Evolutionary conservation across 768 basidiomycete genomes (phyloP), one percentile per base, ranked within the genome.

Genomic region (Rhodotorula diobovata): DNA sequence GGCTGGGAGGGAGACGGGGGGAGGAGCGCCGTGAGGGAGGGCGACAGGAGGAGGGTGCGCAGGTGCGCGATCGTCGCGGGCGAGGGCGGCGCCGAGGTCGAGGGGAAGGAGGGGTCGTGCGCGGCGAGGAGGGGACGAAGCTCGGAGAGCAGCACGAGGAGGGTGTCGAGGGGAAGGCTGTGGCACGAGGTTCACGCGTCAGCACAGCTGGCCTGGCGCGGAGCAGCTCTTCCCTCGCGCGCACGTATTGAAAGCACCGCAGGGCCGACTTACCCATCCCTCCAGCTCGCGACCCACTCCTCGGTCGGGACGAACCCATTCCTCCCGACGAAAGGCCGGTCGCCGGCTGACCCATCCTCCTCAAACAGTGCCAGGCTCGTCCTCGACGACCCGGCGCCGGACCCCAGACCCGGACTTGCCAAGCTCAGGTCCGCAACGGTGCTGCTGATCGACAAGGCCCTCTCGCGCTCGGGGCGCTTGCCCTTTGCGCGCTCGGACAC

Each of bases 301-400:
- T 96, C 91, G 7, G 93, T 96, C 20, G 96, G 93, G 15, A 94
- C 84, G 80, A 97, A 99, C 6, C 93, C 91, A 79, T 92, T 94
- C 74, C 89, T 85, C 39, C 93, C 93, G 28, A 94, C 85, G 21
- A 74, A 78, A 50, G 59, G 51, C 32, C 41, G 55, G 30, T 57
- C 50, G 20, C 51, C 62, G 4, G n/a, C 53, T 43, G 54, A n/a
- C n/a, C n/a, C 67, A 25, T 43, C 58, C 16, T 59, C 35, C 12
- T 43, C 58, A 16, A 45, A 21, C 41, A 23, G 28, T 16, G 28
- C 41, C 9, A 45, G 41, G 37, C 41, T n/a, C n/a, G 58, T 43
- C 37, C 30, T 43, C n/a, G 35, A 37, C 8, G 58, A 39, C n/a
- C 12, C 39, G 10, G 50, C 12, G 20, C 25, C 28, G 25, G 46